Conservation (phyloP, 73 alveolate species). For the Uronychia binucleata region DNA sequence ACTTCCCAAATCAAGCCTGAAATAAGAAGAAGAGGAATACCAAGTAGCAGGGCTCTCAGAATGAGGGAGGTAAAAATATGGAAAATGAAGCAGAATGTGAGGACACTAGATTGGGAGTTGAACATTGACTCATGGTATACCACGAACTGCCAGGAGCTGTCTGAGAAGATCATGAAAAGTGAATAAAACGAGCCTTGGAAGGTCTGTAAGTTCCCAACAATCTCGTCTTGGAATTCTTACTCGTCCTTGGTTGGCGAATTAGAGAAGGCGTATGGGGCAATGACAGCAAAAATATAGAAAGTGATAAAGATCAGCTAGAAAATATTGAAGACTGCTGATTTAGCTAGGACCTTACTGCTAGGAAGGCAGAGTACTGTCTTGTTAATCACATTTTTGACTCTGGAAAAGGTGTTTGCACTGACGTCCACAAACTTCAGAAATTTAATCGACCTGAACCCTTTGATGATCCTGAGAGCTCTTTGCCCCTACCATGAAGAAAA, state of each 20-base stretch:
- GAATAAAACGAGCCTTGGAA: background rate
- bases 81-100: background rate
- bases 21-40: background rate
- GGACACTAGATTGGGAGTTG: background rate
- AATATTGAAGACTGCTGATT: background rate
- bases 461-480: constrained; percentile 4
- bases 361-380: constrained; percentile 6
- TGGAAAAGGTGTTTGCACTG: constrained; percentile 3
- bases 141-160: background rate
- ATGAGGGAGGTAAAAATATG: background rate
- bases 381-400: constrained; percentile 7
- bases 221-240: background rate
- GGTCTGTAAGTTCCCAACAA: background rate
- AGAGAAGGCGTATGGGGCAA: background rate
- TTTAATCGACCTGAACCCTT: background rate
- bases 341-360: background rate
- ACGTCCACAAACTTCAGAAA: background rate
- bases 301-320: background rate
- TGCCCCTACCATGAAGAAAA: background rate
- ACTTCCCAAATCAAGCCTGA: constrained; percentile 22
- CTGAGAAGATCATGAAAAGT: background rate
- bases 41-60: background rate
- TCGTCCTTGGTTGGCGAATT: background rate
- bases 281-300: background rate
- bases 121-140: background rate